Conservation (phyloP, 305 asterid species). For the Fraxinus greggii region DNA sequence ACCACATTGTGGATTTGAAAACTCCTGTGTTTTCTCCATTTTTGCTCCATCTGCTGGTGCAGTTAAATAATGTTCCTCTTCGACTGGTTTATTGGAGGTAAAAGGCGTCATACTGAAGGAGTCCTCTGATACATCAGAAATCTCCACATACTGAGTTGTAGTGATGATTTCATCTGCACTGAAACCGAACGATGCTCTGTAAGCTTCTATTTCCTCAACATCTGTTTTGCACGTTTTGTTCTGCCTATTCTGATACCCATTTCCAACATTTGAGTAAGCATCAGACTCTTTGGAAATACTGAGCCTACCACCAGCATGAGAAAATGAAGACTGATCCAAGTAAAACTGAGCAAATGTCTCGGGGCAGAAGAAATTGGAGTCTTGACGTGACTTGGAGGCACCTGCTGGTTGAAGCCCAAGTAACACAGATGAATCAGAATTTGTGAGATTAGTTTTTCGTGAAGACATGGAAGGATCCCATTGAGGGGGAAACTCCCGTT, state of each 20-base stretch:
- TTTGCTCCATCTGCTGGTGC: constrained; percentile 27
- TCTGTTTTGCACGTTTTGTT: constrained; percentile 64
- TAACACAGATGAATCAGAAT: constrained; percentile 58
- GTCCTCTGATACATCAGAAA: constrained; percentile 75
- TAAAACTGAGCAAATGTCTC: constrained; percentile 95
- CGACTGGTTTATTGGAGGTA: constrained; percentile 25
- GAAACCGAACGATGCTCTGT: constrained; percentile 97
- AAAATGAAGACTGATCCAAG: constrained; percentile 73
- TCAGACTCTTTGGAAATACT: constrained; percentile 91
- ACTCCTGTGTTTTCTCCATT: constrained; percentile 19
- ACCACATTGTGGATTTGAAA: constrained; percentile 25
- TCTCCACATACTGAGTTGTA: constrained; percentile 85
- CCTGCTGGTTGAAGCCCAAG: constrained; percentile 40
- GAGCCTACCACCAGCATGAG: constrained; percentile 86
- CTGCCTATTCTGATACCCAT: constrained; percentile 63
- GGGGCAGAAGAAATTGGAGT: constrained; percentile 95
- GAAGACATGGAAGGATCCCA: constrained; percentile 45
- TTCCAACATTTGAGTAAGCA: constrained; percentile 65
- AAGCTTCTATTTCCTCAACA: constrained; percentile 94
- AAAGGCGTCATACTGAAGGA: constrained; percentile 64
- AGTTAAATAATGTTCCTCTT: constrained; percentile 26
- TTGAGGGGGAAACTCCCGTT: constrained; percentile 56
- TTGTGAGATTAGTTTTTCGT: constrained; percentile 40
- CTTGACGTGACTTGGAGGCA: constrained; percentile 56
- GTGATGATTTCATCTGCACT: constrained; percentile 96